A percentile compares a stretch with the other conserved stretches of the same genome.
Evolutionary conservation across 2,329 filamentous ascomycete genomes (phyloP).

Genomic region (Didymella lethalis): DNA sequence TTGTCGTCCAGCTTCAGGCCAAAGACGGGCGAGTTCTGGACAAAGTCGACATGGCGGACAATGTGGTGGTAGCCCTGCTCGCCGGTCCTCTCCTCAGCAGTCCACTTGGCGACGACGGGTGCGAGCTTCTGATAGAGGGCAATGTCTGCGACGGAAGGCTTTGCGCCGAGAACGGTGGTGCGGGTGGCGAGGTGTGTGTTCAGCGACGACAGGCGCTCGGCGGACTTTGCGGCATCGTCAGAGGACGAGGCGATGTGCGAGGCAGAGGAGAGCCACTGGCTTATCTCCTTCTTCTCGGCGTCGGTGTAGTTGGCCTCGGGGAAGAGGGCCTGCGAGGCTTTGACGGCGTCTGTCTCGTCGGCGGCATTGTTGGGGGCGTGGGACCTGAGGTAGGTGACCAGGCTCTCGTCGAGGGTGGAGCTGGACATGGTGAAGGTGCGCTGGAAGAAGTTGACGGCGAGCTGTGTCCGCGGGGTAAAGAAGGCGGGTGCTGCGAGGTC

Average conservation of each 20-base stretch:
- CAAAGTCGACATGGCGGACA: slow-evolving; percentile 90
- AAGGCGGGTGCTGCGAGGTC: slow-evolving; percentile 32
- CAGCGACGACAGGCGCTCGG: slow-evolving; percentile 76
- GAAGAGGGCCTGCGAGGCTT: slow-evolving; percentile 69
- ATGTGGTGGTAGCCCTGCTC: slow-evolving; percentile 90
- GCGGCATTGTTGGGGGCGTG: slow-evolving; percentile 51
- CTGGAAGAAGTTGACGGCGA: slow-evolving; percentile 43
- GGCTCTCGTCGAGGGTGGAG: slow-evolving; percentile 46
- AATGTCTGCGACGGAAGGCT: slow-evolving; percentile 87
- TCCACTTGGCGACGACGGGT: slow-evolving; percentile 80
- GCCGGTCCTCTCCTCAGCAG: slow-evolving; percentile 84
- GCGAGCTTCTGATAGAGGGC: slow-evolving; percentile 82
- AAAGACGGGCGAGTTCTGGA: slow-evolving; percentile 83
- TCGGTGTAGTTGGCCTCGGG: slow-evolving; percentile 74
- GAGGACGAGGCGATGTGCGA: slow-evolving; percentile 69
- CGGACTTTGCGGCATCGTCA: slow-evolving; percentile 64
- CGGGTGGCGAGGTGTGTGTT: slow-evolving; percentile 88
- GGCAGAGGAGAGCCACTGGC: slow-evolving; percentile 85
- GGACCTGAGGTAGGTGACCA: slow-evolving; percentile 47
- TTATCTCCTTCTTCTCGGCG: slow-evolving; percentile 84
- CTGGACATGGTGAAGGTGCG: slow-evolving; percentile 45
- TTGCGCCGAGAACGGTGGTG: slow-evolving; percentile 86
- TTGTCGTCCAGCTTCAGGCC: slow-evolving; percentile 78
- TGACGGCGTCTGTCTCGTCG: slow-evolving; percentile 48
- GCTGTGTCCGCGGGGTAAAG: slow-evolving; percentile 45